These are phyloP conservation scores for Vaccinium vitisidaea DNA, from an alignment of 148 eudicot species.

Conservation along the genomic window DNA sequence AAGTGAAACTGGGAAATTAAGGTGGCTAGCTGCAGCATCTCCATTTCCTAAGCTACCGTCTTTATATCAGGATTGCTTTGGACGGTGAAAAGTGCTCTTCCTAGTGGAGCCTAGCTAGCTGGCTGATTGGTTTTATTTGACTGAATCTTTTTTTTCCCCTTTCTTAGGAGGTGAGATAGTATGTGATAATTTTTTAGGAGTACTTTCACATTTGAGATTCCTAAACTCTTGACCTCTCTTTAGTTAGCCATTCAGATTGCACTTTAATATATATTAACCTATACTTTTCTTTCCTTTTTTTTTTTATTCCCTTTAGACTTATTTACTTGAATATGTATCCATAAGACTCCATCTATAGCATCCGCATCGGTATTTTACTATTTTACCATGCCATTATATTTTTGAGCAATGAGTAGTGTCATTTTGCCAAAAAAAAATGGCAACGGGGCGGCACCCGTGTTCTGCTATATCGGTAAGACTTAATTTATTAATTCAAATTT, in stretches of 20 bases:
- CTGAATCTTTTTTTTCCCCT: constrained; percentile 6
- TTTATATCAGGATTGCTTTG: constrained; percentile 12
- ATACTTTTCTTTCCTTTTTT: background rate
- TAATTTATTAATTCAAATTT: no score
- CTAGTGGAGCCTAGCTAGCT: constrained; percentile 6
- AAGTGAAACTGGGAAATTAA: background rate
- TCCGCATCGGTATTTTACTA: no score
- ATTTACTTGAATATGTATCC: background rate
- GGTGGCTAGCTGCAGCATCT: constrained; percentile 10
- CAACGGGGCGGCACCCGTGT: no score
- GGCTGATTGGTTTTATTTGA: constrained; percentile 8
- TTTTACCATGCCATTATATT: no score
- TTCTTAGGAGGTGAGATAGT: background rate
- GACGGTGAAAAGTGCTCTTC: constrained; percentile 24
- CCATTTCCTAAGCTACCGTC: constrained; percentile 12
- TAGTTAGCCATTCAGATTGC: background rate
- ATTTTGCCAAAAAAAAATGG: no score
- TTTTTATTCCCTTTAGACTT: background rate
- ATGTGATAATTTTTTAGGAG: background rate
- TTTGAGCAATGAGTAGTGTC: no score
- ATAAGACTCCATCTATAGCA: background rate
- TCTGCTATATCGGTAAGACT: no score
- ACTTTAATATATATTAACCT: background rate
- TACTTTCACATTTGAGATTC: background rate
- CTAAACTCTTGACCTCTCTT: background rate